Conservation (phyloP, 495 filamentous ascomycete genomes). For the Pyrenula massariospora region DNA sequence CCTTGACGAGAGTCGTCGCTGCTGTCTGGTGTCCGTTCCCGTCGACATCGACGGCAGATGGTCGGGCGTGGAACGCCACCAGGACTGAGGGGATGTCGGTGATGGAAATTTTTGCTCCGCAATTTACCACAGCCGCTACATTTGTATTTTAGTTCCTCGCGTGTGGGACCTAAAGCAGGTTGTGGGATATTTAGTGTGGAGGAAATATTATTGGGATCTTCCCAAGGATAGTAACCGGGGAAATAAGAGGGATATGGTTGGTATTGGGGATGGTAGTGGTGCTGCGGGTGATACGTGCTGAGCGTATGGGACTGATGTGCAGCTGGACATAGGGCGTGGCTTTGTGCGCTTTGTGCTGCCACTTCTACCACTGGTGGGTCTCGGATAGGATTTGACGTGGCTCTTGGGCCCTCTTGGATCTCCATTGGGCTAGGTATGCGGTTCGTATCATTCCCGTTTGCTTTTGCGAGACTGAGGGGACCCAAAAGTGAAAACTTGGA, state of each 20-base stretch:
- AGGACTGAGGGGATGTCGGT: not conserved
- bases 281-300: not conserved
- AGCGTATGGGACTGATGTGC: not conserved
- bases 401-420: too few species aligned
- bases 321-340: not conserved
- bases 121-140: not conserved
- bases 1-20: not conserved
- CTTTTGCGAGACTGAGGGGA: not conserved
- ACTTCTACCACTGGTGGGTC: not conserved
- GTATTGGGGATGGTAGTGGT: not conserved
- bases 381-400: not conserved
- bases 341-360: not conserved
- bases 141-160: not conserved
- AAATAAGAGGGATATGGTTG: not conserved
- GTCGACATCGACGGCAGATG: not conserved
- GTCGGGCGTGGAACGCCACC: not conserved
- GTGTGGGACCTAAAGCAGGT: not conserved
- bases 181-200: too few species aligned
- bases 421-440: not conserved
- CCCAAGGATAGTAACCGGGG: not conserved
- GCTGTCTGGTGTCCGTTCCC: not conserved
- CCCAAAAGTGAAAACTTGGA: not conserved
- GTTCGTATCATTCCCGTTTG: not conserved
- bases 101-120: not conserved
- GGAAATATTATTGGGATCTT: not conserved